Evolutionary conservation across 2,329 filamentous ascomycete species (phyloP).

Genomic region (Fusarium dlaminii): DNA sequence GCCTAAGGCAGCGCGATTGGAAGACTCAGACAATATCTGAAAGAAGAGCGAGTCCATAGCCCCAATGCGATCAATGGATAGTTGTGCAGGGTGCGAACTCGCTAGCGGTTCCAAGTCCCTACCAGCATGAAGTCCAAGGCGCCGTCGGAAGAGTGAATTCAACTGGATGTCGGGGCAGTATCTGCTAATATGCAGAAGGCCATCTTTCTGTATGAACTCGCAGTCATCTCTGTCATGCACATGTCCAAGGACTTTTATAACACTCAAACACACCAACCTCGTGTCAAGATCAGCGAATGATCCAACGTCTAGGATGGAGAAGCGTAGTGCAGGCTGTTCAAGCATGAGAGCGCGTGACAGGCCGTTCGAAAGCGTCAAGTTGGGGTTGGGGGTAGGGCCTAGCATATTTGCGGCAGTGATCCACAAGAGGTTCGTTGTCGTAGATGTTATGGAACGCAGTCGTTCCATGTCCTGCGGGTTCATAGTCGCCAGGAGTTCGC

Average conservation of each 20-base stretch:
- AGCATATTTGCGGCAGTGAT: background rate
- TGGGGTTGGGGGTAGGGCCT: background rate
- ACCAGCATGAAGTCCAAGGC: background rate
- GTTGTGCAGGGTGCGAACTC: background rate
- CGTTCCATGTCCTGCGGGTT: background rate
- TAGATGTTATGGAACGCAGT: background rate
- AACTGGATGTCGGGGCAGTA: background rate
- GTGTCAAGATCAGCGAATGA: background rate
- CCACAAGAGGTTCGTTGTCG: background rate
- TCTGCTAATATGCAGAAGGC: background rate
- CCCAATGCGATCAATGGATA: background rate
- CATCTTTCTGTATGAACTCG: background rate
- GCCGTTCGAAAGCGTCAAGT: background rate
- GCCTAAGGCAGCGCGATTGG: accelerated
- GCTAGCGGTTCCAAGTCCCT: background rate
- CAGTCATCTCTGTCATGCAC: background rate
- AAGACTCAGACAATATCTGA: background rate
- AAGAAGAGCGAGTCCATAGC: background rate
- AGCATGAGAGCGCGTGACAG: background rate
- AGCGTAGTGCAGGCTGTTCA: background rate
- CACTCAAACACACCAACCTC: too few species aligned
- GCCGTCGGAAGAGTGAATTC: background rate
- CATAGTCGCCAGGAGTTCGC: background rate
- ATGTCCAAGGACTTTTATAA: background rate
- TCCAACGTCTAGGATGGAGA: background rate